Percentiles rank a stretch among this genome's conserved stretches.
Evolutionary conservation across 768 basidiomycete genomes (phyloP).

Genomic region (Leccinum sublutescens): DNA sequence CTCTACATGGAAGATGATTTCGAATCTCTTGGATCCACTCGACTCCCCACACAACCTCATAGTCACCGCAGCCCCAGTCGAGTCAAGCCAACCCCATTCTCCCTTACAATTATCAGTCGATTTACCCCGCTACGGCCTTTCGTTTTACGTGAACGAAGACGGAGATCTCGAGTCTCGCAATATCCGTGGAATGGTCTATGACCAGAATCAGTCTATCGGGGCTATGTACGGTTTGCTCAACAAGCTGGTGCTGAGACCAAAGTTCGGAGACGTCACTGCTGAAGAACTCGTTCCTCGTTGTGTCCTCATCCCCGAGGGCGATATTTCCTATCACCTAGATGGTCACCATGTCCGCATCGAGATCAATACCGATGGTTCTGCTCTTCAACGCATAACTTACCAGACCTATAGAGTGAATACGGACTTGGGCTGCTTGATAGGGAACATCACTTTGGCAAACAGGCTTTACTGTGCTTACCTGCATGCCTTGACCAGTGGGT

Average conservation of each 20-base stretch:
- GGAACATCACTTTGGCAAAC: slow-evolving; percentile 27
- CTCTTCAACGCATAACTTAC: slow-evolving; percentile 14
- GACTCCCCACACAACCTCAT: slow-evolving; percentile 25
- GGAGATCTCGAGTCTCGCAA: slow-evolving; percentile 40
- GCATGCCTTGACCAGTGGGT: slow-evolving; percentile 45
- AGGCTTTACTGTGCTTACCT: slow-evolving; percentile 41
- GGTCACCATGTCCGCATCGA: slow-evolving; percentile 20
- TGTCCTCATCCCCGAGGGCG: slow-evolving; percentile 42
- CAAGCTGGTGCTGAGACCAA: slow-evolving; percentile 40
- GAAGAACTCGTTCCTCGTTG: slow-evolving; percentile 13
- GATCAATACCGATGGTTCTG: background rate
- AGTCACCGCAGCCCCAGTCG: slow-evolving; percentile 9
- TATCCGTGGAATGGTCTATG: slow-evolving; percentile 43
- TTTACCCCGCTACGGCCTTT: slow-evolving; percentile 41
- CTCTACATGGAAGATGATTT: slow-evolving; percentile 28
- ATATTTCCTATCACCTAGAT: slow-evolving; percentile 11
- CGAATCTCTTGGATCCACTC: slow-evolving; percentile 21
- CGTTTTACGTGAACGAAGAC: slow-evolving; percentile 37
- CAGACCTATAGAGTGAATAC: slow-evolving; percentile 32
- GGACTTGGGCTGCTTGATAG: slow-evolving; percentile 30
- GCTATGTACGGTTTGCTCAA: slow-evolving; percentile 44
- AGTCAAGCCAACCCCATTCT: background rate
- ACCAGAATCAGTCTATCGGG: slow-evolving; percentile 39
- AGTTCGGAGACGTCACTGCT: background rate
- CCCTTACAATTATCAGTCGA: slow-evolving; percentile 24